Evolutionary conservation across 768 basidiomycete species (phyloP).

Genomic region (Tricholomella constricta): DNA sequence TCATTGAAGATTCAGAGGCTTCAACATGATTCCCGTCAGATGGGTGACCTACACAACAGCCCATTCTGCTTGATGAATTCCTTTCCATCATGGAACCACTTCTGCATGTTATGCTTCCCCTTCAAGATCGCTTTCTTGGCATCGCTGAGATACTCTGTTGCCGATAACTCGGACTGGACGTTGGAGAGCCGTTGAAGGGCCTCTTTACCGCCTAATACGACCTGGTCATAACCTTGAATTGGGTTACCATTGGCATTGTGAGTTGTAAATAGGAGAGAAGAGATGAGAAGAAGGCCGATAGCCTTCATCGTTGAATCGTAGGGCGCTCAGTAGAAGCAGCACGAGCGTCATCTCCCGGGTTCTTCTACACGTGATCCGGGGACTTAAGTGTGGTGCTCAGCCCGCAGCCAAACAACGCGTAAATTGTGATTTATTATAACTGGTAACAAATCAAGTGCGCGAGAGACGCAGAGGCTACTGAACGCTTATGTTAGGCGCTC

Average conservation of each 20-base stretch:
- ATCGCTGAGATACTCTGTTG: constrained; percentile 41
- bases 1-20: neutral
- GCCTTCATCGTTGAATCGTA: constrained; percentile 16
- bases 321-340: neutral
- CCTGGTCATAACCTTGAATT: constrained; percentile 35
- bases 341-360: no score
- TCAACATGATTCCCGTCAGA: neutral
- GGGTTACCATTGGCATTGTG: constrained; percentile 11
- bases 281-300: constrained; percentile 10
- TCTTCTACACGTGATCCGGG: neutral
- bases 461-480: no score
- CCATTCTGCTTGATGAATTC: constrained; percentile 71
- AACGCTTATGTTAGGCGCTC: no score
- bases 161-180: constrained; percentile 12
- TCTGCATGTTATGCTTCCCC: constrained; percentile 53
- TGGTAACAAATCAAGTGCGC: no score
- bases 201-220: constrained; percentile 38
- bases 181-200: constrained; percentile 17
- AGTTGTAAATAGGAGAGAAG: constrained; percentile 9
- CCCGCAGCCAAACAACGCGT: neutral
- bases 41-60: constrained; percentile 59
- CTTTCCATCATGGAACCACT: constrained; percentile 64
- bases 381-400: neutral
- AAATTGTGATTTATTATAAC: no score
- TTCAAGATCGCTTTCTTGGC: constrained; percentile 43